Conservation (phyloP, 805 yeast genomes). For the Metschnikowia borealis region DNA sequence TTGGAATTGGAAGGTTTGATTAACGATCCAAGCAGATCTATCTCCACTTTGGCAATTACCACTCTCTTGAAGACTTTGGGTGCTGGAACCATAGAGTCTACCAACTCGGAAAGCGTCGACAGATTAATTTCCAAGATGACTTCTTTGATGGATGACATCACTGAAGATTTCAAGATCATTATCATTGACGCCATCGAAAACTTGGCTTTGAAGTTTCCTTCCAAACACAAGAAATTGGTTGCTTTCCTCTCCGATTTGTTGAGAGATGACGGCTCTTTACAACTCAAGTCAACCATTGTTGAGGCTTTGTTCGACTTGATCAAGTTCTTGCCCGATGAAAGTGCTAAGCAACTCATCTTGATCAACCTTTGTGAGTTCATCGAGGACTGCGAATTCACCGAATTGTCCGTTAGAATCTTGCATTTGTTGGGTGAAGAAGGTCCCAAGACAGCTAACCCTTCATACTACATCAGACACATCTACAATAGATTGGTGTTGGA, state of each 20-base stretch:
- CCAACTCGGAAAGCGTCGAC: conserved; percentile 65
- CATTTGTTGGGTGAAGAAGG: conserved; percentile 94
- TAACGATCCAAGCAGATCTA: conserved; percentile 82
- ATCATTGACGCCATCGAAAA: conserved; percentile 94
- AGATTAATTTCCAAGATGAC: conserved; percentile 83
- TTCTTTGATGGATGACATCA: conserved; percentile 84
- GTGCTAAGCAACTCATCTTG: conserved; percentile 75
- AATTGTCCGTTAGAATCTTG: conserved; percentile 86
- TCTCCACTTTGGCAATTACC: conserved; percentile 95
- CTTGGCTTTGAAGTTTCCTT: conserved; percentile 88
- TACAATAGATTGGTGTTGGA: conserved; percentile 96
- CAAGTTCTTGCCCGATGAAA: conserved; percentile 67
- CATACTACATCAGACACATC: conserved; percentile 89
- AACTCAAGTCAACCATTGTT: conserved; percentile 80
- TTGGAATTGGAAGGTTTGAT: conserved; percentile 82
- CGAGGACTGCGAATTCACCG: conserved; percentile 97
- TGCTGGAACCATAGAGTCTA: conserved; percentile 44
- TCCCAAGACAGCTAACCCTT: conserved; percentile 79
- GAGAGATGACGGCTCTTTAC: conserved; percentile 87
- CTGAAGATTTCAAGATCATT: conserved; percentile 92
- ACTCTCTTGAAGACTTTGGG: conserved; percentile 94
- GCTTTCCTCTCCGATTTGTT: conserved; percentile 77
- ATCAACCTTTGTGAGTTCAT: conserved; percentile 92
- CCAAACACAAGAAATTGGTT: conserved; percentile 79
- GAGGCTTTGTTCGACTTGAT: conserved; percentile 92